Evolutionary conservation across 306 rosid genomes (phyloP).

Genomic region (Fragaria ananassa): DNA sequence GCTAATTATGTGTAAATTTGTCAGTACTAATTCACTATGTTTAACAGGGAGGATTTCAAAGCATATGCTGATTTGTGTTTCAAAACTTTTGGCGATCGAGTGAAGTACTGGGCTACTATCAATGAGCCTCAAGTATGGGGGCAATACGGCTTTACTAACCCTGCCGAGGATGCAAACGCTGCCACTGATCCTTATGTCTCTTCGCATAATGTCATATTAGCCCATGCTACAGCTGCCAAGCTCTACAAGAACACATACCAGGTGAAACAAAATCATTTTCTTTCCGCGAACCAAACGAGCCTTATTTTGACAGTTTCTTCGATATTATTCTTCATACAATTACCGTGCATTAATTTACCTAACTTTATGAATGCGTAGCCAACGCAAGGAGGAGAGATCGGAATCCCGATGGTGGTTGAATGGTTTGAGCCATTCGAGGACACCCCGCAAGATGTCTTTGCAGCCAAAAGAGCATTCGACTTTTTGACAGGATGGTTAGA

Average conservation of each 20-base stretch:
- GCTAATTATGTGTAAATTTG: background rate
- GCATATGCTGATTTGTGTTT: slow-evolving; percentile 10
- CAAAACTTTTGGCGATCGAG: slow-evolving; percentile 6
- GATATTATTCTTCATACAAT: background rate
- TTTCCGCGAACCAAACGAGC: background rate
- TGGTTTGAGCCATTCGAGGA: slow-evolving; percentile 8
- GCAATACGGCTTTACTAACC: background rate
- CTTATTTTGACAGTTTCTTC: background rate
- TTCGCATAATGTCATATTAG: background rate
- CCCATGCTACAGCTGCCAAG: slow-evolving; percentile 10
- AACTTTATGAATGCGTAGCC: background rate
- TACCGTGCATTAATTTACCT: background rate
- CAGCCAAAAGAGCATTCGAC: background rate
- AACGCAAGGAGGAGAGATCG: slow-evolving; percentile 5
- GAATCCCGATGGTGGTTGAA: background rate
- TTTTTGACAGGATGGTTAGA: background rate
- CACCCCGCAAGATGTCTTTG: background rate
- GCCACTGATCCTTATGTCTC: background rate
- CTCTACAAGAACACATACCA: background rate
- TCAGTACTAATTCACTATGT: background rate
- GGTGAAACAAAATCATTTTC: background rate
- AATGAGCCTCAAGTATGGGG: slow-evolving; percentile 10
- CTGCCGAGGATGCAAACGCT: background rate
- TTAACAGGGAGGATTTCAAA: background rate
- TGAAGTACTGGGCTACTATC: slow-evolving; percentile 14